phyloP scores from a whole-genome alignment of 441 rosid genomes.

The Isatis lusitanica region DNA sequence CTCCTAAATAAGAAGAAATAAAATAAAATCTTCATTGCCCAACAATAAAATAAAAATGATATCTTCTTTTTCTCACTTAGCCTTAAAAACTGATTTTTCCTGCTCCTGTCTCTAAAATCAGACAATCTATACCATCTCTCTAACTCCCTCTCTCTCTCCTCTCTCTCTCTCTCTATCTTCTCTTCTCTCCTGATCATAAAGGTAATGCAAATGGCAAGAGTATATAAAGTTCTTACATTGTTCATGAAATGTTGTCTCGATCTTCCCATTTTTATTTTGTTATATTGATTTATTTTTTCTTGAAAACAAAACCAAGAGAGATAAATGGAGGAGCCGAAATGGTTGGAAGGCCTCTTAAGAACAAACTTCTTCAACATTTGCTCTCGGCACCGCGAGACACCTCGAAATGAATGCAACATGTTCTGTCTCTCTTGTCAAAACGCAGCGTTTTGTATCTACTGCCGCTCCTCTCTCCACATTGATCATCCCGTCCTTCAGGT shows the following conservation, averaged over 20 bases:
- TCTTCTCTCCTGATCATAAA: slow-evolving; percentile 20
- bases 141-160: slow-evolving; percentile 29
- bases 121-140: slow-evolving; percentile 27
- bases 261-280: not conserved
- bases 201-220: slow-evolving; percentile 23
- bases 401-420: slow-evolving; percentile 80
- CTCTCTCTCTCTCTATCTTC: not conserved
- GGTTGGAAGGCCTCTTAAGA: slow-evolving; percentile 67
- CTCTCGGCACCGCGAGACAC: slow-evolving; percentile 50
- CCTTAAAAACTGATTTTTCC: slow-evolving; percentile 28
- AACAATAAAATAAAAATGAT: slow-evolving; percentile 24
- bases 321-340: slow-evolving; percentile 63
- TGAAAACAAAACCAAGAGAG: not conserved
- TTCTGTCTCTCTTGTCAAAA: slow-evolving; percentile 71
- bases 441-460: slow-evolving; percentile 75
- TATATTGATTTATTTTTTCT: not conserved
- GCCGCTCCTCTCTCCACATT: slow-evolving; percentile 71
- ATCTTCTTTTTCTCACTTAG: slow-evolving; percentile 21
- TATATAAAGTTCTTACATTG: not conserved
- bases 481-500: slow-evolving; percentile 81
- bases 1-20: slow-evolving; percentile 30
- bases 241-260: not conserved
- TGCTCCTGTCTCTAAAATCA: slow-evolving; percentile 24
- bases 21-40: slow-evolving; percentile 19
- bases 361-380: slow-evolving; percentile 70